phyloP scores from a whole-genome alignment of 495 filamentous ascomycete species.

The Penicillium alfredii region DNA sequence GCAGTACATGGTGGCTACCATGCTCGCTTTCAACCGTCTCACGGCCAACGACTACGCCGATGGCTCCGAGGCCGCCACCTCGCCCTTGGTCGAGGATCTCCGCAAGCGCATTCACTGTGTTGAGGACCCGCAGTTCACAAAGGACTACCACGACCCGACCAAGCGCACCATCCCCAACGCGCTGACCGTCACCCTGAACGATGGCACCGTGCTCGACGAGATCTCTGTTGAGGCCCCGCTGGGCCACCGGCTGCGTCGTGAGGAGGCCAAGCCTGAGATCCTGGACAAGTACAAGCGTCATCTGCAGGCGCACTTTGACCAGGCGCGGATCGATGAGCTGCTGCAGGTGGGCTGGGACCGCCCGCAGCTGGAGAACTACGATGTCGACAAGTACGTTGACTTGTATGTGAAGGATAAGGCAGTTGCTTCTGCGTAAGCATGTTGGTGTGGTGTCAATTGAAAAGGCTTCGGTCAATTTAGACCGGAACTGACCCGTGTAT shows the following conservation, averaged over 20 bases:
- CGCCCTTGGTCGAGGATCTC: conserved; percentile 79
- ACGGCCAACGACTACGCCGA: conserved; percentile 90
- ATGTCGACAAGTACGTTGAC: conserved; percentile 90
- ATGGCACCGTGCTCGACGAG: conserved; percentile 89
- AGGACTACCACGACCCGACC: conserved; percentile 86
- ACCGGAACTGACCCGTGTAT: too few relatives aligned
- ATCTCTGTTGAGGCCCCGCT: conserved; percentile 92
- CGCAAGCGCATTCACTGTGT: conserved; percentile 89
- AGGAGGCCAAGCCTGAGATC: conserved; percentile 96
- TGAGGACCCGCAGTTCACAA: conserved; percentile 90
- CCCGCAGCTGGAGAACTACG: conserved; percentile 68
- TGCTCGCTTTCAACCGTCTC: conserved; percentile 89
- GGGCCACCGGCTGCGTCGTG: conserved; percentile 82
- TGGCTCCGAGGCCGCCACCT: conserved; percentile 83
- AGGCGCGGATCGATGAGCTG: conserved; percentile 70
- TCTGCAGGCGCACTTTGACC: conserved; percentile 71
- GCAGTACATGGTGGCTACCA: conserved; percentile 91
- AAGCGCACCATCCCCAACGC: conserved; percentile 97
- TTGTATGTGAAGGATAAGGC: conserved; percentile 73
- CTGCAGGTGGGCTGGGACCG: conserved; percentile 67
- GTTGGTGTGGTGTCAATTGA: too few relatives aligned
- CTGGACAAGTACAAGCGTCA: conserved; percentile 92
- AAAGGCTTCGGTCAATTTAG: too few relatives aligned
- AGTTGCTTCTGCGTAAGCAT: conserved; percentile 28
- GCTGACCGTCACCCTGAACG: conserved; percentile 85